A percentile compares a stretch with the other conserved stretches of the same genome.
These are phyloP conservation scores for Fomitopsis betulina DNA, from an alignment of 1,284 basidiomycete species.

Conservation along the genomic window DNA sequence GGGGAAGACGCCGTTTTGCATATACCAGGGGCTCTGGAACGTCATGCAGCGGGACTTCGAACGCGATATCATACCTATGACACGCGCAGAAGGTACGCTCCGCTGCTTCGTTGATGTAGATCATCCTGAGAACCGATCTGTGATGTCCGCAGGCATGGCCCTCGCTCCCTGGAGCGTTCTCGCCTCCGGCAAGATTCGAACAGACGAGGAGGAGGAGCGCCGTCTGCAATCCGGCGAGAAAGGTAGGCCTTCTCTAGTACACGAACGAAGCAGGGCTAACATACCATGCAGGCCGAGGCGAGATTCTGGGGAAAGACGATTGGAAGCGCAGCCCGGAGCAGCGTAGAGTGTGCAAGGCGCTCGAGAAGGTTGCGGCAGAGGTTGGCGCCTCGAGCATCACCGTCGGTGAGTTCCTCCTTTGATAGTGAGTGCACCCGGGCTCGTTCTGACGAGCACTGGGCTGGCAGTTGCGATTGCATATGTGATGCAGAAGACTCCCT, in stretches of 20 bases:
- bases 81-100: conserved; percentile 35
- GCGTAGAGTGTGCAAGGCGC: conserved; percentile 33
- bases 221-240: conserved; percentile 39
- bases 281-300: too few relatives aligned
- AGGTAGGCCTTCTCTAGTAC: too few relatives aligned
- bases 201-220: conserved; percentile 20
- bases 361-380: conserved; percentile 42
- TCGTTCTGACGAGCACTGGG: conserved; percentile 11
- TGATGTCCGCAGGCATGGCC: conserved; percentile 31
- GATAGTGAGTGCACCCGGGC: too few relatives aligned
- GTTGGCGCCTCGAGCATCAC: conserved; percentile 29
- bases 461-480: conserved; percentile 46
- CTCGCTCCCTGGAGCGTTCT: conserved; percentile 48
- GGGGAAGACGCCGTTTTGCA: conserved; percentile 41
- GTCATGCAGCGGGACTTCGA: conserved; percentile 41
- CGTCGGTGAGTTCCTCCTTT: conserved; percentile 14
- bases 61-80: conserved; percentile 50
- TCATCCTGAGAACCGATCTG: background rate
- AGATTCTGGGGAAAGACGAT: conserved; percentile 12
- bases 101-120: background rate
- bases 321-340: conserved; percentile 41
- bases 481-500: conserved; percentile 37
- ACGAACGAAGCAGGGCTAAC: too few relatives aligned
- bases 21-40: conserved; percentile 50
- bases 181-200: conserved; percentile 40